These are phyloP conservation scores for Diplodia seriata DNA, from an alignment of 2,329 filamentous ascomycete genomes.

Conservation along the genomic window DNA sequence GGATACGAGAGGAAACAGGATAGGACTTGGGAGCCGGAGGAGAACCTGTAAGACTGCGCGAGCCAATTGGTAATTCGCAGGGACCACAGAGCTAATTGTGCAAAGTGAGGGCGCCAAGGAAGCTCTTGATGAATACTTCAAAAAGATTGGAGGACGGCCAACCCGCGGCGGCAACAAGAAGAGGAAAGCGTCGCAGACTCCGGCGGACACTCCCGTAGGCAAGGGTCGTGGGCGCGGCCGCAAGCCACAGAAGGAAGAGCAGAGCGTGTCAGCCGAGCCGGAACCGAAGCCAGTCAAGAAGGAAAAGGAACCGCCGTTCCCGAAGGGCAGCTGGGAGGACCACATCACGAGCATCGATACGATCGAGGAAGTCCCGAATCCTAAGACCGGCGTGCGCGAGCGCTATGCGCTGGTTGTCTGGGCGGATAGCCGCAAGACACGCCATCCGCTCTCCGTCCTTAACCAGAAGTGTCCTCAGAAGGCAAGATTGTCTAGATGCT, in stretches of 20 bases:
- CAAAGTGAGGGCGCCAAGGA: constrained; percentile 51
- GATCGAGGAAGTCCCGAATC: constrained; percentile 65
- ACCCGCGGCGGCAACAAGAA: constrained; percentile 62
- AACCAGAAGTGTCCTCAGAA: constrained; percentile 81
- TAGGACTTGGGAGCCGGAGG: constrained; percentile 79
- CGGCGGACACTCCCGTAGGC: constrained; percentile 11
- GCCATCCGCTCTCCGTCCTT: constrained; percentile 71
- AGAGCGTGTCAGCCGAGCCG: constrained; percentile 39
- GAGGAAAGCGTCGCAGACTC: constrained; percentile 34
- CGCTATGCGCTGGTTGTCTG: constrained; percentile 75
- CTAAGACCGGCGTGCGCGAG: constrained; percentile 54
- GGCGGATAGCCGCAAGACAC: constrained; percentile 76
- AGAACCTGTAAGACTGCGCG: constrained; percentile 65
- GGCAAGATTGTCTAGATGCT: constrained; percentile 52
- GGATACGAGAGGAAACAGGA: constrained; percentile 75
- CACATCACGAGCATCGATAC: constrained; percentile 74
- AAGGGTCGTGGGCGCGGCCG: constrained; percentile 34
- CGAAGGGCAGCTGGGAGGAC: constrained; percentile 78
- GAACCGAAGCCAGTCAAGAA: constrained; percentile 38
- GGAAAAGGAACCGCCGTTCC: constrained; percentile 67
- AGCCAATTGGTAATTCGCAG: not conserved
- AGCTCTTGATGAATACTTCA: constrained; percentile 70
- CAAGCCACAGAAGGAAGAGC: constrained; percentile 38
- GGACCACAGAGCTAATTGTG: constrained; percentile 29
- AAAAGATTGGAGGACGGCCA: constrained; percentile 67